These are phyloP conservation scores for Starmerella asiatica DNA, from an alignment of 805 yeast genomes.

Conservation along the genomic window DNA sequence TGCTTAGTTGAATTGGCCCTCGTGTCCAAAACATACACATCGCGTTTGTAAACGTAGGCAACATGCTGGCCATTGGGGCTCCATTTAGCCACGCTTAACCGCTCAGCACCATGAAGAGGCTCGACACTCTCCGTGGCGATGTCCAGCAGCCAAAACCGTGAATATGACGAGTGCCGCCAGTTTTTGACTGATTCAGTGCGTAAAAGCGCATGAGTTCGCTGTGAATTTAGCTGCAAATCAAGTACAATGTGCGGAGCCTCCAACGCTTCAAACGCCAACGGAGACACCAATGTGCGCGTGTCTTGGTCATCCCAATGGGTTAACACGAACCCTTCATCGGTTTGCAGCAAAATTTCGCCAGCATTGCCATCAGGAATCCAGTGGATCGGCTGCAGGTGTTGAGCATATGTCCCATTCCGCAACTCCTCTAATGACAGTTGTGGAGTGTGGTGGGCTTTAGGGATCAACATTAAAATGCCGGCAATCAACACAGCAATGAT, in stretches of 20 bases:
- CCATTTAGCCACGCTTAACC: constrained; percentile 51
- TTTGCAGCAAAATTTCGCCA: constrained; percentile 15
- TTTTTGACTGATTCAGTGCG: constrained; percentile 37
- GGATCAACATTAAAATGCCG: too few relatives aligned
- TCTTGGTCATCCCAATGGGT: constrained; percentile 33
- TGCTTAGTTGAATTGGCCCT: constrained; percentile 28
- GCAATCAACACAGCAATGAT: too few relatives aligned
- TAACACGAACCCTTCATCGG: constrained; percentile 18
- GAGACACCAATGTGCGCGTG: constrained; percentile 7
- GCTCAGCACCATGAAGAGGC: constrained; percentile 20
- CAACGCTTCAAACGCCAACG: constrained; percentile 33
- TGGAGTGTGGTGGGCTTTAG: too few relatives aligned
- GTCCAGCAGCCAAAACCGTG: constrained; percentile 51
- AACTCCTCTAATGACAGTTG: constrained; percentile 14
- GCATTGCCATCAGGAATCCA: constrained; percentile 18
- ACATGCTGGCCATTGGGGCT: constrained; percentile 56
- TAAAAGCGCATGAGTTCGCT: constrained; percentile 40
- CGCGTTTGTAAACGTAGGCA: constrained; percentile 55
- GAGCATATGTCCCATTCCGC: constrained; percentile 15
- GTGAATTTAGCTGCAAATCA: constrained; percentile 33
- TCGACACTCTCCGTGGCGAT: constrained; percentile 28
- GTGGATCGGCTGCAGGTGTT: constrained; percentile 4
- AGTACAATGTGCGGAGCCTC: background rate
- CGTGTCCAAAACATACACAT: constrained; percentile 42
- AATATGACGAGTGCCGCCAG: constrained; percentile 60